These are phyloP conservation scores for Arthrobotrys megalospora DNA, from an alignment of 2,329 filamentous ascomycete species.

Conservation along the genomic window DNA sequence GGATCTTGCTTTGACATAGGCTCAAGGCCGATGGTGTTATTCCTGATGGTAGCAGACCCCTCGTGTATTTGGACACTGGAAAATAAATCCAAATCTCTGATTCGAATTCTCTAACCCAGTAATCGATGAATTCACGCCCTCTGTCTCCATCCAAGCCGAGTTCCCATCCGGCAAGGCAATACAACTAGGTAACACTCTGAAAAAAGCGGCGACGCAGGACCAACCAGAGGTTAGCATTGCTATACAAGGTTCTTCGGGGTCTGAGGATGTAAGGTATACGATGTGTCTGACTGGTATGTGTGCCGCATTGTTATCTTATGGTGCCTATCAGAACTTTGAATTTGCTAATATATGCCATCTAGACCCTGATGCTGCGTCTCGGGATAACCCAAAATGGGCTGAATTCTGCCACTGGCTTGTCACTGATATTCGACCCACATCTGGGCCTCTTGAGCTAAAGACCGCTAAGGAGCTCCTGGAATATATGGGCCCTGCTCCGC, in stretches of 20 bases:
- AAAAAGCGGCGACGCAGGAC: constrained; percentile 66
- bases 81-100: too few species aligned
- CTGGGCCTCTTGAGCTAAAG: constrained; percentile 61
- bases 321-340: not conserved
- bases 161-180: constrained; percentile 70
- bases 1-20: constrained; percentile 43
- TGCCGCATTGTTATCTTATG: too few species aligned
- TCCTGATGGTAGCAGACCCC: constrained; percentile 65
- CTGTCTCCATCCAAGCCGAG: constrained; percentile 70
- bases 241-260: constrained; percentile 58
- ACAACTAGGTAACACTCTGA: constrained; percentile 72
- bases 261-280: constrained; percentile 62
- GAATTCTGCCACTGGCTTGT: constrained; percentile 71
- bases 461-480: constrained; percentile 67
- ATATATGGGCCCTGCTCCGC: constrained; percentile 69
- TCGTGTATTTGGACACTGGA: constrained; percentile 31
- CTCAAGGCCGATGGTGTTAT: constrained; percentile 65
- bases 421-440: constrained; percentile 65
- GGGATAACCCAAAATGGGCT: constrained; percentile 69
- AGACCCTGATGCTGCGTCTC: constrained; percentile 69
- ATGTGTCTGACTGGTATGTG: constrained; percentile 51
- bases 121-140: constrained; percentile 74
- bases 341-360: constrained; percentile 36
- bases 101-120: constrained; percentile 68
- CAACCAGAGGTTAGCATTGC: constrained; percentile 66